These are phyloP conservation scores for Berberis vulgaris DNA, from an alignment of 164 flowering plant species.

Conservation along the genomic window DNA sequence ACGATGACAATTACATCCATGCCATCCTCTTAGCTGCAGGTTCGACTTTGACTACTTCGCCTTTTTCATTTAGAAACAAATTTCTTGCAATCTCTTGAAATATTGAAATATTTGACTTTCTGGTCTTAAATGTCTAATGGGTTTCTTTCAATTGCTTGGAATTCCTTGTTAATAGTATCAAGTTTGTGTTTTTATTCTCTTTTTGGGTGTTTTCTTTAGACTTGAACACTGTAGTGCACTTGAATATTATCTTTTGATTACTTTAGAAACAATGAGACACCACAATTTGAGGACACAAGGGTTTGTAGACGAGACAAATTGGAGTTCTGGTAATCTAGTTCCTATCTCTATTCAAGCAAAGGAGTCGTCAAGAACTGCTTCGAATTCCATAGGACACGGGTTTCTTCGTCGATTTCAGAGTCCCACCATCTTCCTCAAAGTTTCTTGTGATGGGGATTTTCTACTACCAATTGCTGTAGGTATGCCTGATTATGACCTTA, in stretches of 20 bases:
- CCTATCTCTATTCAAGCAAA: constrained; percentile 23
- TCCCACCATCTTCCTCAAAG: constrained; percentile 69
- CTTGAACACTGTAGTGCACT: too few relatives aligned
- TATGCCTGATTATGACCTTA: constrained; percentile 14
- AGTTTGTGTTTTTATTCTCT: too few relatives aligned
- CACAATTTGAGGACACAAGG: constrained; percentile 38
- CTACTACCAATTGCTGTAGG: constrained; percentile 71
- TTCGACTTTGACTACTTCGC: constrained; percentile 5
- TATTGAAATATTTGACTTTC: too few relatives aligned
- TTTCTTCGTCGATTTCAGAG: constrained; percentile 50
- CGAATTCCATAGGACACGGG: constrained; percentile 27
- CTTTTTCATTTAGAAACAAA: background rate
- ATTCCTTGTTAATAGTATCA: too few relatives aligned
- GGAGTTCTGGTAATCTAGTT: constrained; percentile 21
- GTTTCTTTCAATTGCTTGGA: too few relatives aligned
- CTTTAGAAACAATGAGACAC: constrained; percentile 62
- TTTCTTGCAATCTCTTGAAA: too few relatives aligned
- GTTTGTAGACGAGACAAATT: constrained; percentile 32
- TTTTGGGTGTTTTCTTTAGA: too few relatives aligned
- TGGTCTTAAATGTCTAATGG: too few relatives aligned
- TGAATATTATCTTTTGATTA: constrained; percentile 6
- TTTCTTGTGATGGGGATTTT: constrained; percentile 69
- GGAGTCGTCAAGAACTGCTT: constrained; percentile 15
- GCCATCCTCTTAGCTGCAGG: constrained; percentile 54
- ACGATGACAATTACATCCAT: constrained; percentile 26